A percentile compares a stretch with the other conserved stretches of the same genome.
Conservation (phyloP, 1,284 basidiomycete species). For the Sutorius eximius region DNA sequence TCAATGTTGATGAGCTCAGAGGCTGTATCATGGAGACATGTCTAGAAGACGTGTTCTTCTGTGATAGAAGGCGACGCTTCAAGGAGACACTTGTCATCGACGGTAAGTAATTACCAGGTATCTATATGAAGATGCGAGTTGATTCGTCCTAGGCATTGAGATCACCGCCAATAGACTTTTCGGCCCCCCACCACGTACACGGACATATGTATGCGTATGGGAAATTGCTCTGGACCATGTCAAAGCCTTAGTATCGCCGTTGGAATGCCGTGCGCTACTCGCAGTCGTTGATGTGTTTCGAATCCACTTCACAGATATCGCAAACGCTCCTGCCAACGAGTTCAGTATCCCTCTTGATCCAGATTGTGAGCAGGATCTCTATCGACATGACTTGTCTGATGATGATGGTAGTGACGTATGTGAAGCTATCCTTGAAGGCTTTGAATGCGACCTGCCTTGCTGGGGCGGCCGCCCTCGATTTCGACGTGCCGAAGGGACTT, state of each 20-base stretch:
- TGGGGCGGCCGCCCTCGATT: slow-evolving; percentile 52
- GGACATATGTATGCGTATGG: slow-evolving; percentile 91
- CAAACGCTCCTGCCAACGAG: slow-evolving; percentile 78
- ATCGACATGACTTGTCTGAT: slow-evolving; percentile 5
- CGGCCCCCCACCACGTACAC: slow-evolving; percentile 80
- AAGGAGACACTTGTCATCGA: slow-evolving; percentile 60
- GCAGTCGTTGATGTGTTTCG: slow-evolving; percentile 60
- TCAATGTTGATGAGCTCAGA: slow-evolving; percentile 66
- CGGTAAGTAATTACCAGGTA: slow-evolving; percentile 41
- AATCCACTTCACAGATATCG: slow-evolving; percentile 69
- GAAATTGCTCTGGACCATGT: slow-evolving; percentile 70
- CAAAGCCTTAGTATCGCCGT: slow-evolving; percentile 56
- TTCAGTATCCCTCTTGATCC: slow-evolving; percentile 66
- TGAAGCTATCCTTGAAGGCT: slow-evolving; percentile 58
- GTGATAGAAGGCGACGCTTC: slow-evolving; percentile 18
- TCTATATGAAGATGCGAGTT: slow-evolving; percentile 14
- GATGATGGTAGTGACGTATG: slow-evolving; percentile 39
- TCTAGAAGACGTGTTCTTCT: slow-evolving; percentile 45
- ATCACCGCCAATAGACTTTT: slow-evolving; percentile 84
- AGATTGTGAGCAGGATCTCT: slow-evolving; percentile 57
- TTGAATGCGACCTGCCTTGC: slow-evolving; percentile 58
- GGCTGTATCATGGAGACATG: slow-evolving; percentile 53
- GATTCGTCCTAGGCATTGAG: slow-evolving; percentile 59
- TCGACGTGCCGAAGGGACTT: slow-evolving; percentile 62
- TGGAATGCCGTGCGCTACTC: slow-evolving; percentile 53